Percentiles rank a stretch among this genome's conserved stretches.
These are phyloP conservation scores for Mycena vulgaris DNA, from an alignment of 768 basidiomycete genomes.

Conservation along the genomic window DNA sequence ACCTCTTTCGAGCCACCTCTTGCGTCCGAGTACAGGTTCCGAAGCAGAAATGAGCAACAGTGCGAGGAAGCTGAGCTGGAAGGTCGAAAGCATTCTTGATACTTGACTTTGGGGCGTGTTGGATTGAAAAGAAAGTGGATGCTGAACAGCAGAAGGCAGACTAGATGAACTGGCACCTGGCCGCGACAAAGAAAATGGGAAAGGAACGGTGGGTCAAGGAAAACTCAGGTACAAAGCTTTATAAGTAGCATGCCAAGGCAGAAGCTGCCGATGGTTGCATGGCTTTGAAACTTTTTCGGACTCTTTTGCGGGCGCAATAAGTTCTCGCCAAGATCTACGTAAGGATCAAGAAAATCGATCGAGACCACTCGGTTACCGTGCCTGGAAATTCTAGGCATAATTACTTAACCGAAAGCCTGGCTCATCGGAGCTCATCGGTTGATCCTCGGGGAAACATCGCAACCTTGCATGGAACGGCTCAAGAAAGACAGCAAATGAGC, in stretches of 20 bases:
- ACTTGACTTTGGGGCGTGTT: slow-evolving; percentile 30
- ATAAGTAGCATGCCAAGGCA: background rate
- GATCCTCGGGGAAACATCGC: background rate
- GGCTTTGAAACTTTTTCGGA: background rate
- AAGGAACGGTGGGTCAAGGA: background rate
- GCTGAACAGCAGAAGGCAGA: slow-evolving; percentile 28
- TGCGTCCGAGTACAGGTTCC: slow-evolving; percentile 54
- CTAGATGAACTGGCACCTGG: background rate
- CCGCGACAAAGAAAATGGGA: background rate
- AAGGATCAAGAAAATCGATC: background rate
- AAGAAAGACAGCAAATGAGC: no score
- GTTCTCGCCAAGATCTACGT: background rate
- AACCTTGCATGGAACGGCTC: no score
- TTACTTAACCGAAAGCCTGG: background rate
- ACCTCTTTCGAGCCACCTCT: slow-evolving; percentile 65
- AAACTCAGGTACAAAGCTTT: background rate
- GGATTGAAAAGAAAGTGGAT: slow-evolving; percentile 32
- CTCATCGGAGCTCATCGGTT: background rate
- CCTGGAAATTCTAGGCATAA: background rate
- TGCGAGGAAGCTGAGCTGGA: slow-evolving; percentile 37
- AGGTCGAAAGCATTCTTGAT: slow-evolving; percentile 41
- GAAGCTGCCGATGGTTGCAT: background rate
- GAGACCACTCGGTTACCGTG: background rate
- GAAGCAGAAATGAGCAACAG: slow-evolving; percentile 39
- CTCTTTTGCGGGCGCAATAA: background rate